Conservation (phyloP, 805 yeast genomes). For the Hanseniaspora meyeri region DNA sequence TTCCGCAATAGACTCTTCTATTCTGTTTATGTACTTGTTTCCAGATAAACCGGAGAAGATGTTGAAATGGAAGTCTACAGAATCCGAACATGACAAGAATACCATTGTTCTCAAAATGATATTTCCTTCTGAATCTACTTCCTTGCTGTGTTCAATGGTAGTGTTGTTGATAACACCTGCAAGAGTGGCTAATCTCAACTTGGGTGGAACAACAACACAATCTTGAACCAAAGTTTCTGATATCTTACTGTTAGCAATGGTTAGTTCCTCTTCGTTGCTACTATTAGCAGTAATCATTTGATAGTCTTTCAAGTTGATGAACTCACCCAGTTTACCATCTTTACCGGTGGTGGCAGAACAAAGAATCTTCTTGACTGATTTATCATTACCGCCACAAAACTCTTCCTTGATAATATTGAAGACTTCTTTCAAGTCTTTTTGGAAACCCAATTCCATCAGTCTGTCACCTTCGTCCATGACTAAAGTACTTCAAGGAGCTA, state of each 20-base stretch:
- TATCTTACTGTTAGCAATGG: constrained; percentile 9
- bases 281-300: constrained; percentile 43
- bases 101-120: constrained; percentile 53
- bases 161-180: constrained; percentile 51
- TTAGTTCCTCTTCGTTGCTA: constrained; percentile 34
- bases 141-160: constrained; percentile 23
- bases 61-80: constrained; percentile 86
- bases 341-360: constrained; percentile 88
- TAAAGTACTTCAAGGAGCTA: constrained; percentile 68
- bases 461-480: constrained; percentile 94
- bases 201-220: constrained; percentile 80
- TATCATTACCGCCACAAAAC: constrained; percentile 46
- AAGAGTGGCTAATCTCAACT: constrained; percentile 71
- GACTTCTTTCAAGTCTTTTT: constrained; percentile 76
- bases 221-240: constrained; percentile 86
- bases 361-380: constrained; percentile 56
- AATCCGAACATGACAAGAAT: constrained; percentile 86
- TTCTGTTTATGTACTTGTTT: constrained; percentile 5
- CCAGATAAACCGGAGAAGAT: constrained; percentile 38
- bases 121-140: constrained; percentile 16
- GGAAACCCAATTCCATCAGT: constrained; percentile 90
- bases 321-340: constrained; percentile 69
- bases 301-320: constrained; percentile 54
- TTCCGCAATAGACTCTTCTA: constrained; percentile 24
- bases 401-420: constrained; percentile 43